Percentiles rank a stretch among this genome's conserved stretches.
These are phyloP conservation scores for Emydomyces testavorans DNA, from an alignment of 2,329 filamentous ascomycete genomes.

Conservation along the genomic window DNA sequence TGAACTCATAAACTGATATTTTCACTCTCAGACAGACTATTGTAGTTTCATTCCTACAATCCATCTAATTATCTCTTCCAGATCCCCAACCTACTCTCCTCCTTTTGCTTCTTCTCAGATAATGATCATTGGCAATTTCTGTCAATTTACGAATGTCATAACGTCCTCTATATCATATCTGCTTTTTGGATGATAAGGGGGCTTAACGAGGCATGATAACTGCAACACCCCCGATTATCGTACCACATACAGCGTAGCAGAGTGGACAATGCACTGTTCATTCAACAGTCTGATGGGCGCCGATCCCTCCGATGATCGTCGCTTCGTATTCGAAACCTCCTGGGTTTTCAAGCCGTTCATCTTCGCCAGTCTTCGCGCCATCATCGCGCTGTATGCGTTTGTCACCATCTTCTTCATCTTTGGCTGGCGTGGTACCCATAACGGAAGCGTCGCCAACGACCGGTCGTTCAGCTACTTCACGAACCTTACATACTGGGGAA, in stretches of 20 bases:
- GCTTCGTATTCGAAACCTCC: conserved; percentile 64
- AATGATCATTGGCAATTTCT: too few species aligned
- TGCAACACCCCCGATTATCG: too few species aligned
- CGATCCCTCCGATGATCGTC: conserved; percentile 34
- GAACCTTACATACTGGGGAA: conserved; percentile 67
- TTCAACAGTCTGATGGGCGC: conserved; percentile 26
- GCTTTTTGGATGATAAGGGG: too few species aligned
- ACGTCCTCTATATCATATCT: too few species aligned
- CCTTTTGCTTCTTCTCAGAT: too few species aligned
- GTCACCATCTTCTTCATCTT: conserved; percentile 57
- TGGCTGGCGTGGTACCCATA: conserved; percentile 50
- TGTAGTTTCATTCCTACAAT: too few species aligned
- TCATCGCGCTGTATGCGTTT: conserved; percentile 54
- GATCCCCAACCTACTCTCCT: too few species aligned
- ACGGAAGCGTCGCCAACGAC: conserved; percentile 38
- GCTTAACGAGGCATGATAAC: too few species aligned
- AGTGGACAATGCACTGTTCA: conserved; percentile 5
- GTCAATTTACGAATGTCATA: too few species aligned
- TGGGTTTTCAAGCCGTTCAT: conserved; percentile 58
- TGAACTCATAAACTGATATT: too few species aligned
- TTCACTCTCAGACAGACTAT: too few species aligned
- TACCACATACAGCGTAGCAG: neutral
- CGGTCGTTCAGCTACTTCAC: conserved; percentile 72
- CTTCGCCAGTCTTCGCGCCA: conserved; percentile 36
- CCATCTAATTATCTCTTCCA: too few species aligned